Base-by-base conservation (phyloP, 768 basidiomycete species). In the Kwoniella dendrophila region DNA sequence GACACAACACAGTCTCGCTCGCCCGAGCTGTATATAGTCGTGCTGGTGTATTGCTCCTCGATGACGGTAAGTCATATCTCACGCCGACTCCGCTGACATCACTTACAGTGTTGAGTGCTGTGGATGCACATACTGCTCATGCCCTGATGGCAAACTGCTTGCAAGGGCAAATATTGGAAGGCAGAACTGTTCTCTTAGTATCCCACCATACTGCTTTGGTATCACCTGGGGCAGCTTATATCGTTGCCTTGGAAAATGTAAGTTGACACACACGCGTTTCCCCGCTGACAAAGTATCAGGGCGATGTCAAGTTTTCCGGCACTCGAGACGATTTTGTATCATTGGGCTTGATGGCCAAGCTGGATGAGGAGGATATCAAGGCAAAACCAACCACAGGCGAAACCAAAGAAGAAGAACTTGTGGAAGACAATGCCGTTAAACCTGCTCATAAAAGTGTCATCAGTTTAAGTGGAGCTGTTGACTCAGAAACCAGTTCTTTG, bases 131-230 rank as follows among this genome's bases (percentile, higher is more conserved):
- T 68, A 92, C 90, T 0, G 89, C 92, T 0, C 86, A 88, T 66
- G 89, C 90, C 79, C 84, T 98, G 45, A 88, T 88, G 70, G 82
- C 86, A 20, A 82, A 90, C 55, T 93, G 91, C 69, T 81, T 98
- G 22, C 82, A 84, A 65, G 92, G 94, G 7, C 86, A 89, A 48
- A 81, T 96, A 41, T 83, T 92, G 74, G 78, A 81, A n/a, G 87
- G 85, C 18, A 83, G 93, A 48, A 96, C 94, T 0, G 81, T 95
- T 50, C 83, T 97, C 45, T 83, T 98, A 24, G 92, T 96, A 52
- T 96, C 94, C 2, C 95, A 99, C 73, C 92, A 95, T 72, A 89
- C 96, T 33, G 89, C 92, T 72, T 83, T 98, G 3, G 92, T 90
- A 71, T 84, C 86, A 2, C 86, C 90, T 0, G 88, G 85, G 30